Conservation (phyloP, 208 protist species). For the Leishmania major region DNA sequence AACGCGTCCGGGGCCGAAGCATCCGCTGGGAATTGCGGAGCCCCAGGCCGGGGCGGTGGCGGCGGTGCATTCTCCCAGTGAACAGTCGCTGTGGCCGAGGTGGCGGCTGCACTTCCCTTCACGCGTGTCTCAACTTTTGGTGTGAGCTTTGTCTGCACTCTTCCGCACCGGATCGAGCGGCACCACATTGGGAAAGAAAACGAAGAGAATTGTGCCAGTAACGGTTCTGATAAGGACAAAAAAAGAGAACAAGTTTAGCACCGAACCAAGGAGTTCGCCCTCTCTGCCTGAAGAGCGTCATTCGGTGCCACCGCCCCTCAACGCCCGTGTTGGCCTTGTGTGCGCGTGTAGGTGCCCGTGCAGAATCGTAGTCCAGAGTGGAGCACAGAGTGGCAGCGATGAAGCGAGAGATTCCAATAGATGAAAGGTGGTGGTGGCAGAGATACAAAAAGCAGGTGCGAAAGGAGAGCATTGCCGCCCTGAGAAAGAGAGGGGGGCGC, state of each 20-base stretch:
- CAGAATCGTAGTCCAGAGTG: background rate
- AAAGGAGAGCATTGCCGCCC: background rate
- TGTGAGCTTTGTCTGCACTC: background rate
- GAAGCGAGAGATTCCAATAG: background rate
- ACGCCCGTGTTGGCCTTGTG: background rate
- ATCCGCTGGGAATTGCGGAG: background rate
- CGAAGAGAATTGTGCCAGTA: background rate
- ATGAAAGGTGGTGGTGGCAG: background rate
- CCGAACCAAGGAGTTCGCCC: background rate
- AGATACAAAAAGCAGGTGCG: background rate
- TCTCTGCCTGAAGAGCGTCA: background rate
- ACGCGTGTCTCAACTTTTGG: background rate
- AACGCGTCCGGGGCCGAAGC: too few relatives aligned
- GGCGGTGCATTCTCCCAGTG: background rate
- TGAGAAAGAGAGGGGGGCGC: background rate
- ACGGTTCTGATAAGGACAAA: background rate
- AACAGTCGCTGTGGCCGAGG: background rate
- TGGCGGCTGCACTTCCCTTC: background rate
- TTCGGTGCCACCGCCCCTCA: background rate
- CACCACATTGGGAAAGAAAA: background rate
- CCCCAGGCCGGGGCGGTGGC: background rate
- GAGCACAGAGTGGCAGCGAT: background rate
- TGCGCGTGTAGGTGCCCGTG: background rate
- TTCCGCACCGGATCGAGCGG: background rate
- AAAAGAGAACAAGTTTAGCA: background rate